Base-by-base conservation (phyloP, 148 eudicot genomes). In the Rhododendron mucronatum region DNA sequence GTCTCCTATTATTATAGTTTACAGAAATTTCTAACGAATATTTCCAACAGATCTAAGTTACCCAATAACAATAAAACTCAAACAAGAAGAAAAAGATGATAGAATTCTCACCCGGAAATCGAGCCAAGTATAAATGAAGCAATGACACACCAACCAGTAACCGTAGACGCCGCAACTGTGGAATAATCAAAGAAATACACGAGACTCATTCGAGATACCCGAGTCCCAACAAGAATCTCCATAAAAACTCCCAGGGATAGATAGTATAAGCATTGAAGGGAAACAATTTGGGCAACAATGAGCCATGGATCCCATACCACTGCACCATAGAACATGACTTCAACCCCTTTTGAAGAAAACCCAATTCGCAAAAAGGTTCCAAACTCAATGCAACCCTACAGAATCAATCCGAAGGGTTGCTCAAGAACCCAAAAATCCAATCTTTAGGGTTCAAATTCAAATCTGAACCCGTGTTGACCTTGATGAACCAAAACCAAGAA, bases 291-390 rank as follows among this genome's bases (percentile, higher is more conserved):
- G 67, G 98, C 98, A 79, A 97, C 96, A 79, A 97, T 97, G 16
- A 95, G 89, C 98, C 98, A 95, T 82, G 99, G 99, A 91, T 97
- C 99, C 98, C 98, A 97, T 83, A 91, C 96, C 87, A 91, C 95
- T 51, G 98, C 85, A 45, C 98, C 99, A 95, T 93, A 97, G 95
- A 97, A 97, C 99, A 97, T 97, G 91, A 85, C 95, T 92, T 82
- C 71, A 53, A 35, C 39, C 76, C 76, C 76, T 71, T 30, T 3
- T 14, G 39, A 71, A 33, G 37, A 13, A 30, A 71, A 12, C 16
- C 18, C 75, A 13, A 69, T 28, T 69, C 26, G 15, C 75, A 69
- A 28, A 26, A 28, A 67, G 33, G 37, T 26, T 71, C 18, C 39
- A 28, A 71, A 30, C 14, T 30, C 8, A 71, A 5, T 15, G 20